Percentiles rank a stretch among this genome's conserved stretches.
Conservation (phyloP, 1,139 yeast species). For the Magnusiomyces tetraspermus region DNA sequence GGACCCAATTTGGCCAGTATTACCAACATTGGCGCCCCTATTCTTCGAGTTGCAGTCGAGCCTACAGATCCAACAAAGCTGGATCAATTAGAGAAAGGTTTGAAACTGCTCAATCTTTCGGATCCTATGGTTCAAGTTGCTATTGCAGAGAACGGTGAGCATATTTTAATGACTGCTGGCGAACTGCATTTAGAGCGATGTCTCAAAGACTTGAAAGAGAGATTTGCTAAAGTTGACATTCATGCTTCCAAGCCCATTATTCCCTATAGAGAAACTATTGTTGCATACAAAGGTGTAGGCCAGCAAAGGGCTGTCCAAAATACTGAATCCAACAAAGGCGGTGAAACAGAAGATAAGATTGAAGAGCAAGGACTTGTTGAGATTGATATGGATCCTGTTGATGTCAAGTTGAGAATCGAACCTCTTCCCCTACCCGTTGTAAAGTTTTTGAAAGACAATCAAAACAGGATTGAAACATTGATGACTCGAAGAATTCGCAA, state of each 20-base stretch:
- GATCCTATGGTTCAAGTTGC: constrained; percentile 90
- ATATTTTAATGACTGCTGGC: constrained; percentile 89
- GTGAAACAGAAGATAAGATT: constrained; percentile 2
- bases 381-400: constrained; percentile 41
- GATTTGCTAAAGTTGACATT: constrained; percentile 89
- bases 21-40: constrained; percentile 64
- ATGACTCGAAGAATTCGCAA: background rate
- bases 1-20: constrained; percentile 69
- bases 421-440: constrained; percentile 51
- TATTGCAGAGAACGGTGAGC: constrained; percentile 82
- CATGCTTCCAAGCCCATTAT: constrained; percentile 86
- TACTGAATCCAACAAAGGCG: background rate
- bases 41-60: constrained; percentile 88
- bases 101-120: constrained; percentile 69
- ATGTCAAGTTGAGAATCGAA: constrained; percentile 39
- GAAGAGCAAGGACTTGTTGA: constrained; percentile 33
- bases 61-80: constrained; percentile 81
- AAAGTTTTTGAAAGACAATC: constrained; percentile 43
- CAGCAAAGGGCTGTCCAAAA: constrained; percentile 1
- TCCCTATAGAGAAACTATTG: constrained; percentile 84
- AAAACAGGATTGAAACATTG: constrained; percentile 34
- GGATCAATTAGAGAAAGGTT: constrained; percentile 65
- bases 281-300: constrained; percentile 25
- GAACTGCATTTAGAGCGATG: constrained; percentile 89
- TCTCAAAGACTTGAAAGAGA: constrained; percentile 72